Percentiles rank a stretch among this genome's conserved stretches.
Conservation (phyloP, 2,329 filamentous ascomycete species). For the Phoma sp. region DNA sequence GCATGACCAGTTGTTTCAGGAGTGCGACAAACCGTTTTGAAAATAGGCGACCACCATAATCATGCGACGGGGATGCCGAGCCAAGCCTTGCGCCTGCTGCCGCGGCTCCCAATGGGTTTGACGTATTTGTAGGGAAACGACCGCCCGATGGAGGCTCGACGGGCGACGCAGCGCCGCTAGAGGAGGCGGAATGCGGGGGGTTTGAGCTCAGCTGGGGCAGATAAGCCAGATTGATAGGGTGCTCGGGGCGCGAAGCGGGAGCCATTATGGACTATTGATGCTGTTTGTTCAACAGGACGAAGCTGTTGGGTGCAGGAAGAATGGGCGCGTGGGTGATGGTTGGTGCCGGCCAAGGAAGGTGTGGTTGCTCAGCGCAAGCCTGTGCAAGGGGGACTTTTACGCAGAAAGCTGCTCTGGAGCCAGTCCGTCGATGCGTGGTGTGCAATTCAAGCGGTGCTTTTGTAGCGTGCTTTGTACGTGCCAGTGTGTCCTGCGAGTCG, state of each 20-base stretch:
- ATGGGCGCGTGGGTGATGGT: slow-evolving; percentile 1
- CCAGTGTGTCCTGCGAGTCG: slow-evolving; percentile 13
- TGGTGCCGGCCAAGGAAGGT: slow-evolving; percentile 52
- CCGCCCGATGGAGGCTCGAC: slow-evolving; percentile 73
- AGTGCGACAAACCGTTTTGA: slow-evolving; percentile 79
- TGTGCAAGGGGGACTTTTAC: slow-evolving; percentile 21
- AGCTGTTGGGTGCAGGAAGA: slow-evolving; percentile 12
- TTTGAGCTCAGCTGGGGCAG: slow-evolving; percentile 70
- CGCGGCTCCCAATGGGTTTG: slow-evolving; percentile 59
- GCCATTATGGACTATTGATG: slow-evolving; percentile 87
- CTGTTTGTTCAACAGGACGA: slow-evolving; percentile 32
- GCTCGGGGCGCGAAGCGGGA: slow-evolving; percentile 75
- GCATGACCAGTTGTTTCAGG: slow-evolving; percentile 36
- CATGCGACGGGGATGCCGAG: slow-evolving; percentile 95
- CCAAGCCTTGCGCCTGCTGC: slow-evolving; percentile 72
- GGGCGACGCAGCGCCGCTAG: slow-evolving; percentile 79
- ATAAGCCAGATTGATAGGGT: slow-evolving; percentile 82
- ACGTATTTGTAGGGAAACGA: slow-evolving; percentile 75
- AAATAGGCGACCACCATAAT: slow-evolving; percentile 78
- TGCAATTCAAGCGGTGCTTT: slow-evolving; percentile 5
- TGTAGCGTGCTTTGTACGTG: slow-evolving; percentile 15
- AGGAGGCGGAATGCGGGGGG: slow-evolving; percentile 77
- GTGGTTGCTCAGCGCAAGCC: slow-evolving; percentile 30
- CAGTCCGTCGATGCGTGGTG: slow-evolving; percentile 8
- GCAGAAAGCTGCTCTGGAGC: slow-evolving; percentile 13